Evolutionary conservation across 257 asterid genomes (phyloP).

Genomic region (Paulownia fortunei): DNA sequence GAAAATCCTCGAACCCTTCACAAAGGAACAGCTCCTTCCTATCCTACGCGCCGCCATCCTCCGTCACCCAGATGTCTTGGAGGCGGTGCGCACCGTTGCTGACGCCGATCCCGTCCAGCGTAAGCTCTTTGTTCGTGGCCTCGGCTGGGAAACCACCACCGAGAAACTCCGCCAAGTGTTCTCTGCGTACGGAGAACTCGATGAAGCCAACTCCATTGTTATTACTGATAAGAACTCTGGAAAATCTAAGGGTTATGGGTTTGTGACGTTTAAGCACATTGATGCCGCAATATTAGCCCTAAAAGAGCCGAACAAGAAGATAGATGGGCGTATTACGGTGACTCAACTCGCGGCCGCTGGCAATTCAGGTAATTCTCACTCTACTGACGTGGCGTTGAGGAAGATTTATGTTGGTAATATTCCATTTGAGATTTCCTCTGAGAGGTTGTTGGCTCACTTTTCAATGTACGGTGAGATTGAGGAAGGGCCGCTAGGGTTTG

Average conservation of each 20-base stretch:
- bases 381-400: constrained; percentile 73
- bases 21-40: constrained; percentile 77
- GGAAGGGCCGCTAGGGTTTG: constrained; percentile 98
- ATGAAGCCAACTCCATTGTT: constrained; percentile 84
- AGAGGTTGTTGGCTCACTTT: constrained; percentile 74
- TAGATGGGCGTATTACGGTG: constrained; percentile 94
- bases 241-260: constrained; percentile 88
- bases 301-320: constrained; percentile 85
- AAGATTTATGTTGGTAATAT: constrained; percentile 96
- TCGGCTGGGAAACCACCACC: constrained; percentile 96
- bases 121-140: constrained; percentile 93
- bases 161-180: constrained; percentile 80
- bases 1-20: constrained; percentile 80
- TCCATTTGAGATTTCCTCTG: constrained; percentile 87
- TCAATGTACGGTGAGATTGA: constrained; percentile 89
- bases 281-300: constrained; percentile 83
- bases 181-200: constrained; percentile 76
- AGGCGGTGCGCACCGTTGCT: constrained; percentile 76
- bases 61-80: constrained; percentile 78
- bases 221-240: constrained; percentile 82
- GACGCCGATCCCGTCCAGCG: constrained; percentile 84
- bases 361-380: constrained; percentile 61
- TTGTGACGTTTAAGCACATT: constrained; percentile 84
- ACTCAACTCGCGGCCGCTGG: constrained; percentile 92
- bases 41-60: constrained; percentile 79